Evolutionary conservation across 805 yeast species (phyloP), one percentile per base, ranked within the genome.

Genomic region (Saccharomycopsis synnaedendra): DNA sequence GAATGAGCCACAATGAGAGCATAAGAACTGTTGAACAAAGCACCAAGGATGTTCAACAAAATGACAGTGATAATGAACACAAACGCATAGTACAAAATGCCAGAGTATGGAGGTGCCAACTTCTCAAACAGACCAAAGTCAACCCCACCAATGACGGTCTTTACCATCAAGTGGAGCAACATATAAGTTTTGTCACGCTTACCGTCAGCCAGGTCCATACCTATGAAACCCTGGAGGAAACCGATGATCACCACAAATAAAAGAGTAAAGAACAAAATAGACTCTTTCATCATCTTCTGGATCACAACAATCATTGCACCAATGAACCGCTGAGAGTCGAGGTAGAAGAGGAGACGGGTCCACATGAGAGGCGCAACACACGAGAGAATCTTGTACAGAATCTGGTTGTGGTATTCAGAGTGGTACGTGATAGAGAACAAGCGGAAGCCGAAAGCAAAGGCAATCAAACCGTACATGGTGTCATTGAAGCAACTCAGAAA

Each of bases 191-290:
- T 81, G 55, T 85, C 90, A 49, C 80, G 68, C 52, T 75, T 77
- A 55, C 95, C 95, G 62, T 87, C 96, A 3, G 93, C 82, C 36
- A 85, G 82, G 63, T 87, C 96, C 47, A 87, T 68, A 7, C 95
- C 95, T 37, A 87, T 63, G 61, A 87, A 85, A 0, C 94, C 95
- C 60, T 87, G 95, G 46, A 85, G 65, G 64, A 87, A 87, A 0
- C 96, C 96, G 42, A 82, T 60, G 53, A 83, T 77, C 38, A 87
- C 79, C 50, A 86, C 75, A 5, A 72, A 66, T 47, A 87, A 68
- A 54, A 87, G 65, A 42, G 84, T 82, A 59, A 87, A 87, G 66
- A 87, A 87, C 19, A 86, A 71, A 19, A 85, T 62, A 3, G 93
- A 81, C 61, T 87, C 96, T 57, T 82, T 79, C 86, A 87, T 81